Evolutionary conservation across 2,329 filamentous ascomycete species (phyloP), one percentile per base, ranked within the genome.

Genomic region (Pseudocercospora macadamiae): DNA sequence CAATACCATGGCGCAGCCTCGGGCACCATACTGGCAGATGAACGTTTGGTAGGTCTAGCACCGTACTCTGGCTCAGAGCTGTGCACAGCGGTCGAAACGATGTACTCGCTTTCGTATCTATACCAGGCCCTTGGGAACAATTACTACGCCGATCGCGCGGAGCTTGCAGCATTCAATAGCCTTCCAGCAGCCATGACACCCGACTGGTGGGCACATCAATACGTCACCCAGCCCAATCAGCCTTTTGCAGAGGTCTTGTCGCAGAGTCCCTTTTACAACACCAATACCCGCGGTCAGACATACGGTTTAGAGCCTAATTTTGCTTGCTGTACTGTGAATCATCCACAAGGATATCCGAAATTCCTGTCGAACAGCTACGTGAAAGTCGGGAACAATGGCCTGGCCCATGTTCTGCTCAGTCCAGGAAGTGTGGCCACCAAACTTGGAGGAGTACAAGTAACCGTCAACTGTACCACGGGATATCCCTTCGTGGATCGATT

Each of bases 141-240:
- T 26, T 61, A 71, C 12, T 82, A 79, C 61, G 83, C 82, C 2
- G 82, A 85, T 64, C 71, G 75, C n/a, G 75, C 76, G 6, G 83
- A 86, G 63, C 68, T 76, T 8, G 75, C 79, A 6, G 80, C 82
- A 3, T 85, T 83, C 73, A 86, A 85, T 61, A 80, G 82, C 1
- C 68, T 85, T 2, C 82, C 83, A 0, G 80, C 75, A 3, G 79
- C 79, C 61, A 66, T 84, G 25, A 79, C 78, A 16, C 75, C 77
- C 1, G 78, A 84, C 63, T 83, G 80, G 76, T 86, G 83, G 83
- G 76, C 76, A 21, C 82, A 81, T 65, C 81, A 85, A 66, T 86
- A 86, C 62, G 76, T 85, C 55, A 72, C 76, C 2, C 76, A 83
- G 63, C 77, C 79, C 0, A 86, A 85, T 61, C 81, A 84, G 64